Percentiles rank a stretch among this genome's conserved stretches.
Evolutionary conservation across 768 basidiomycete genomes (phyloP).

Genomic region (Amanita pallidorosea): DNA sequence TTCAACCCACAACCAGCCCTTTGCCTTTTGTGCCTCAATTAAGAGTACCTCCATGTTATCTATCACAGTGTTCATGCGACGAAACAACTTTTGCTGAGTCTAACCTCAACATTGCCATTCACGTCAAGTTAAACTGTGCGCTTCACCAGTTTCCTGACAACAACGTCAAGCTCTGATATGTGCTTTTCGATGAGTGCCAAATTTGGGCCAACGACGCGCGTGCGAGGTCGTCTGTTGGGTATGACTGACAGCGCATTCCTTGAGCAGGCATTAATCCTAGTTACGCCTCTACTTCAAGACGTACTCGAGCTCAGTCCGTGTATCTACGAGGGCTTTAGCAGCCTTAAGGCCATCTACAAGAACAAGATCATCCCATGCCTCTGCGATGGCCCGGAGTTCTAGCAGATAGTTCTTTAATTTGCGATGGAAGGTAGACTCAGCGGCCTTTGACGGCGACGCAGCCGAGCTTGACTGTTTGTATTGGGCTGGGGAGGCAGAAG

Average conservation of each 20-base stretch:
- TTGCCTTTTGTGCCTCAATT: slow-evolving; percentile 57
- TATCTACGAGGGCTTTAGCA: slow-evolving; percentile 60
- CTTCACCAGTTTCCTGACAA: slow-evolving; percentile 54
- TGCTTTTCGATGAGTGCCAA: slow-evolving; percentile 57
- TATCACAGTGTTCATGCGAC: slow-evolving; percentile 48
- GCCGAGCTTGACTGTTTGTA: slow-evolving; percentile 28
- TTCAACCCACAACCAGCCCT: slow-evolving; percentile 63
- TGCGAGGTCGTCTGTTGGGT: slow-evolving; percentile 44
- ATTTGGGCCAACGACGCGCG: slow-evolving; percentile 53
- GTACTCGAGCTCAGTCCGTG: slow-evolving; percentile 80
- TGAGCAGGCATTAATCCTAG: slow-evolving; percentile 1
- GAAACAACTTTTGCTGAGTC: slow-evolving; percentile 58
- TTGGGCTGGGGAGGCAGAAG: slow-evolving; percentile 53
- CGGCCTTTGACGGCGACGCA: slow-evolving; percentile 34
- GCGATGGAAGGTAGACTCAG: slow-evolving; percentile 76
- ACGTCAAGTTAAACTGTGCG: background rate
- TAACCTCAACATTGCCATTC: background rate
- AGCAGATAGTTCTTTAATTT: slow-evolving; percentile 59
- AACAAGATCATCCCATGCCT: slow-evolving; percentile 80
- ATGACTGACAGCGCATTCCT: slow-evolving; percentile 58
- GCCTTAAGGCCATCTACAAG: slow-evolving; percentile 71
- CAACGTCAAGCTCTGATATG: slow-evolving; percentile 45
- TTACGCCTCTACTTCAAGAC: slow-evolving; percentile 14
- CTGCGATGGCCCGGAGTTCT: slow-evolving; percentile 50
- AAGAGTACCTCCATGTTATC: slow-evolving; percentile 57